These are phyloP conservation scores for Diaporthe humulicola DNA, from an alignment of 2,329 filamentous ascomycete species.

Conservation along the genomic window DNA sequence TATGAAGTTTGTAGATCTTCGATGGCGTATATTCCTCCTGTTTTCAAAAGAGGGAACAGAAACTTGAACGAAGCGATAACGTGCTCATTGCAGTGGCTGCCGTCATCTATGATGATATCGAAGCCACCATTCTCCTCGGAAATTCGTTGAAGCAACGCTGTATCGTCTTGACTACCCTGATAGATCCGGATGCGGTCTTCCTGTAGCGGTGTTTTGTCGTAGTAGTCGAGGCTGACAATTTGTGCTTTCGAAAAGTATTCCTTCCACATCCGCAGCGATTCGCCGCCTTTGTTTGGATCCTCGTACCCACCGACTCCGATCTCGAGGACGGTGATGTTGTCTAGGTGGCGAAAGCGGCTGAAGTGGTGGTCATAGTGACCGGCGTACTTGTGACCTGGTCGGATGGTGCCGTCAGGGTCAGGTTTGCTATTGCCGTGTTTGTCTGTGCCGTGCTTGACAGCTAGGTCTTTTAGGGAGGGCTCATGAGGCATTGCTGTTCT, in stretches of 20 bases:
- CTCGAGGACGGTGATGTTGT: background rate
- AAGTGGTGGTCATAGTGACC: background rate
- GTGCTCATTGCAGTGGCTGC: background rate
- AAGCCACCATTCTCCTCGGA: background rate
- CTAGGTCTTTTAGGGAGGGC: background rate
- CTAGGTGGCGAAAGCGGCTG: background rate
- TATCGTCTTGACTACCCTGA: background rate
- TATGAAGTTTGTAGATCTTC: background rate
- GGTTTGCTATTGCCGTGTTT: background rate
- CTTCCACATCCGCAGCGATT: slow-evolving; percentile 10
- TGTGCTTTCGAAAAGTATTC: background rate
- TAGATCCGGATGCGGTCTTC: slow-evolving; percentile 2
- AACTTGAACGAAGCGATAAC: slow-evolving; percentile 4
- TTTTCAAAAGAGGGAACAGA: background rate
- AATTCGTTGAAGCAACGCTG: background rate
- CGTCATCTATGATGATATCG: background rate
- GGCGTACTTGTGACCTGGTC: background rate
- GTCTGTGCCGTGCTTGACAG: slow-evolving; percentile 10
- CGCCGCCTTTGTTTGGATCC: background rate
- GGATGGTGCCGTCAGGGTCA: background rate
- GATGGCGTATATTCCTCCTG: background rate
- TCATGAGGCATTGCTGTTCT: background rate
- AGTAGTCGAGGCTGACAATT: background rate
- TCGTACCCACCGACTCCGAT: background rate
- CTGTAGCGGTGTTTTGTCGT: background rate